phyloP scores from a whole-genome alignment of 805 yeast genomes.

The Yamadazyma tumulicola region DNA sequence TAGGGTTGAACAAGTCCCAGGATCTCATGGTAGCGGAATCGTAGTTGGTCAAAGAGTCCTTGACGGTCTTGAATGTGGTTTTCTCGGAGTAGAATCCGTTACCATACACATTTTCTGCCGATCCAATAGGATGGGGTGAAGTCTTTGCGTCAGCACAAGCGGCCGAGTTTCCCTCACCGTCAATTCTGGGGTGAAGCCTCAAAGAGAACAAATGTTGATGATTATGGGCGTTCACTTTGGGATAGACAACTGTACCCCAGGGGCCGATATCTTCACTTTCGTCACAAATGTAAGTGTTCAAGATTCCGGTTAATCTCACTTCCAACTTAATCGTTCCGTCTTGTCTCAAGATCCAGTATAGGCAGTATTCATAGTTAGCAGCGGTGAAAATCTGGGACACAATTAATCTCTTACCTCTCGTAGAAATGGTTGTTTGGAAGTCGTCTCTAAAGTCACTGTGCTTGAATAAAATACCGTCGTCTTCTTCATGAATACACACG shows the following conservation, averaged over 20 bases:
- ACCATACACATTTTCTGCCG: conserved; percentile 71
- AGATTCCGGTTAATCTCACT: conserved; percentile 75
- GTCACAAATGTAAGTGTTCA: conserved; percentile 66
- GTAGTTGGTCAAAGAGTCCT: conserved; percentile 60
- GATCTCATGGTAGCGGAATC: conserved; percentile 64
- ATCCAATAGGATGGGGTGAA: conserved; percentile 58
- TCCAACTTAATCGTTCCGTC: conserved; percentile 82
- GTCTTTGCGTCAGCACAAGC: conserved; percentile 63
- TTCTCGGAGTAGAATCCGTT: conserved; percentile 68
- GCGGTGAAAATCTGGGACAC: conserved; percentile 83
- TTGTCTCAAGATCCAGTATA: conserved; percentile 80
- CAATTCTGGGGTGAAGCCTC: conserved; percentile 77
- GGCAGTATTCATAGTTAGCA: conserved; percentile 81
- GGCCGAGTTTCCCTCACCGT: conserved; percentile 75
- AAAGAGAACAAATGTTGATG: conserved; percentile 82
- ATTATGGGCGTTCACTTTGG: conserved; percentile 78
- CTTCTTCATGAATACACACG: conserved; percentile 82
- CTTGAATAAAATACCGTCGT: conserved; percentile 74
- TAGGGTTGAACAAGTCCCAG: conserved; percentile 78
- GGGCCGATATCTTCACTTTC: conserved; percentile 67
- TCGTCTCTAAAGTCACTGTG: conserved; percentile 83
- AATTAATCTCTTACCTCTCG: conserved; percentile 71
- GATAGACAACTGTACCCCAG: conserved; percentile 80
- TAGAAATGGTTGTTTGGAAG: conserved; percentile 68
- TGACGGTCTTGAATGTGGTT: conserved; percentile 64